phyloP scores from a whole-genome alignment of 768 basidiomycete genomes.

The Termitomyces sp. region DNA sequence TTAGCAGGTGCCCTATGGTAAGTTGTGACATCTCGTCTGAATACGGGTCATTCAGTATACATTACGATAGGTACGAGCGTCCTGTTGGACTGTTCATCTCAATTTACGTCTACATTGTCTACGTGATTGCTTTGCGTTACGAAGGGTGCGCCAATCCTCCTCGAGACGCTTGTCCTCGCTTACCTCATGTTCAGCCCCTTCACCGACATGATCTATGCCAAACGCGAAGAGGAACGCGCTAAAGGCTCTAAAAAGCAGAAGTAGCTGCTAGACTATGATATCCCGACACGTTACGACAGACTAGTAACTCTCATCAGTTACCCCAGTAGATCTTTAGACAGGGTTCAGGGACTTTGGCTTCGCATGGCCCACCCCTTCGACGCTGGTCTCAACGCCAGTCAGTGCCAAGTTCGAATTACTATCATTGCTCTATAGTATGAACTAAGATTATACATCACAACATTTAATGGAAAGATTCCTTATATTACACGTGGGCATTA shows the following conservation, averaged over 20 bases:
- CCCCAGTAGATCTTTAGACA: slow-evolving; percentile 1
- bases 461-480: background rate
- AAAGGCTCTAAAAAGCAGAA: slow-evolving; percentile 17
- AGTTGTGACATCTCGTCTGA: slow-evolving; percentile 16
- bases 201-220: slow-evolving; percentile 78
- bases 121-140: slow-evolving; percentile 75
- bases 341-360: slow-evolving; percentile 2
- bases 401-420: slow-evolving; percentile 4
- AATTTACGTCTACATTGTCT: slow-evolving; percentile 77
- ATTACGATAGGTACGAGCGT: slow-evolving; percentile 62
- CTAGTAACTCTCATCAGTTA: slow-evolving; percentile 17
- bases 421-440: background rate
- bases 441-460: slow-evolving; percentile 1
- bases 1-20: slow-evolving; percentile 82
- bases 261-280: background rate
- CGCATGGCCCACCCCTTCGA: background rate
- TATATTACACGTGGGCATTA: background rate
- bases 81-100: slow-evolving; percentile 82
- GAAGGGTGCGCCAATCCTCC: slow-evolving; percentile 66
- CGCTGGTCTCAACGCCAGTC: slow-evolving; percentile 21
- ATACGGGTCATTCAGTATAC: background rate
- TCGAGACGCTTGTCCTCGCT: background rate
- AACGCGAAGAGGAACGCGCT: slow-evolving; percentile 32
- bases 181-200: slow-evolving; percentile 45
- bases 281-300: slow-evolving; percentile 5